Base-by-base conservation (phyloP, 2,329 filamentous ascomycete genomes). In the Chalara sp. region DNA sequence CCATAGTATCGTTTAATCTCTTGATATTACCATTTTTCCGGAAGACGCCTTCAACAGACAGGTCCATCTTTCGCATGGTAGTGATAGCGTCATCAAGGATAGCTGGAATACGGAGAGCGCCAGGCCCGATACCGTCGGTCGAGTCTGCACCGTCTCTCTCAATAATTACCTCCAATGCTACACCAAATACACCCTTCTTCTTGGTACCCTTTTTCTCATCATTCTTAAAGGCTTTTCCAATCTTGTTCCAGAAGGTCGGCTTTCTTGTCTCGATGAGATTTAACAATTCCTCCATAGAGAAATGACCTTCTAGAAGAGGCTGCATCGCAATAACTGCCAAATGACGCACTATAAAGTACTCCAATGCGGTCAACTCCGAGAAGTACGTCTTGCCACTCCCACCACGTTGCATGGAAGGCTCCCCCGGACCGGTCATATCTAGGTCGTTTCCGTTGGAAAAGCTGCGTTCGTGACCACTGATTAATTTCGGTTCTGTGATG, bases 21-120 rank as follows among this genome's bases (percentile, higher is more conserved):
- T 93, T 92, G 72, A 99, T 96, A 68, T 97, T 99, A 61, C 93
- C 93, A 63, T 97, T 99, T 78, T 99, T 99, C 61, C 93, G 84
- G 80, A 99, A 99, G 28, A 99, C 91, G 62, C 93, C 93, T 69
- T 99, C 93, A 1, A 99, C 89, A 1, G 92, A 97, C 73, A 99
- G 90, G 68, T 99, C 93, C 89, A 99, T 97, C 69, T 92, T 93
- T 61, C 91, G 84, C 89, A 99, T 96, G 10, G 91, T 90, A 4
- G 88, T 87, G 37, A 99, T 86, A 46, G 92, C 84, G 65, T 96
- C 92, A 63, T 97, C 92, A n/a, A 99, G 80, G 48, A 99, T 76
- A n/a, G 89, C 87, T 3, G 93, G 93, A 41, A 99, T 89, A 48
- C 89, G 86, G 51, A 99, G 76, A 11, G 89, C 86, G 13, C 91